These are phyloP conservation scores for Lepidium aucheri DNA, from an alignment of 345 rosid genomes.

Conservation along the genomic window DNA sequence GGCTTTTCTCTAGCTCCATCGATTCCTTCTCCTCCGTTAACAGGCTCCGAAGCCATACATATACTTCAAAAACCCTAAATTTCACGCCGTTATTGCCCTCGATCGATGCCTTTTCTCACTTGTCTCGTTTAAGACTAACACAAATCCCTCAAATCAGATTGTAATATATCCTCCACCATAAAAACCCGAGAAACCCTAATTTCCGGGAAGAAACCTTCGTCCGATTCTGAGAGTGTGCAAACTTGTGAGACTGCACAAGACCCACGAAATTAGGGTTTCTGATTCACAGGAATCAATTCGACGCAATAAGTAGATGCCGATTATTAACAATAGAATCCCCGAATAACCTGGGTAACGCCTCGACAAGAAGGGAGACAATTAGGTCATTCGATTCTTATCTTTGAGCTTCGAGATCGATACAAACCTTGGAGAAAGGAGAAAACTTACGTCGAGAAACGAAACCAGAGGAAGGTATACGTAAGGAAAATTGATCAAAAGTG, in stretches of 20 bases:
- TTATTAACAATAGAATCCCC: neutral
- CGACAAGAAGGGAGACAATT: slow-evolving; percentile 8
- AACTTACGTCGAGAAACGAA: neutral
- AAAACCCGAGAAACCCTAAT: slow-evolving; percentile 35
- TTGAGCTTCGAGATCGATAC: slow-evolving; percentile 5
- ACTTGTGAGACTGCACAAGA: neutral
- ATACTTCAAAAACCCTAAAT: slow-evolving; percentile 47
- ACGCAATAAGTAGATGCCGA: neutral
- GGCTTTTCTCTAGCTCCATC: slow-evolving; percentile 62
- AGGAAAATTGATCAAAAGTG: neutral
- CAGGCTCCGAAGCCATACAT: slow-evolving; percentile 95
- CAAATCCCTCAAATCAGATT: neutral
- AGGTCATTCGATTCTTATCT: slow-evolving; percentile 11
- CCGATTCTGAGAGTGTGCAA: slow-evolving; percentile 11
- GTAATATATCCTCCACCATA: neutral
- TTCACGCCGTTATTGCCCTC: neutral
- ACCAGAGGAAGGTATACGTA: neutral
- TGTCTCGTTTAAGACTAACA: neutral
- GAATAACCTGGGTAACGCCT: neutral
- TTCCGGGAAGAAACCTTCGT: slow-evolving; percentile 5
- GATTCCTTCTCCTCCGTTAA: slow-evolving; percentile 55
- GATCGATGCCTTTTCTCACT: slow-evolving; percentile 6
- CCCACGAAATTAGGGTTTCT: slow-evolving; percentile 15
- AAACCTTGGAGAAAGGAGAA: neutral
- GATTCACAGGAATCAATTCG: neutral